phyloP scores from a whole-genome alignment of 176 grass and related monocot species.

The Oryza meyeriana region DNA sequence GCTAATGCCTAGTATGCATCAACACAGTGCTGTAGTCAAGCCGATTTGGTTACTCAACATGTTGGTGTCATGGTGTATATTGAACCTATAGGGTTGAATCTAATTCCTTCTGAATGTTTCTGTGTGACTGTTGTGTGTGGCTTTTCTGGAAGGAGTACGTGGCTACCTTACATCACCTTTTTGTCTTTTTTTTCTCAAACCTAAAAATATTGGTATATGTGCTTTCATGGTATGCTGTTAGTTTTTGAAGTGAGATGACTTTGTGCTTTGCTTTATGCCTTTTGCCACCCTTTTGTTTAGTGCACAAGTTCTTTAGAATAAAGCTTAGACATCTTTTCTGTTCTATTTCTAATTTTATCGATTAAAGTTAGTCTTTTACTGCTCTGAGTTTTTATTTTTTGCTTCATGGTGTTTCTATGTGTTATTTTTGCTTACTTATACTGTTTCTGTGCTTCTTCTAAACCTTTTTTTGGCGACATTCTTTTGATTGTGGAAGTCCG shows the following conservation, averaged over 20 bases:
- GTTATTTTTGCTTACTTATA: background rate
- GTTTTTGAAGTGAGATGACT: background rate
- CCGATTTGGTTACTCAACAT: background rate
- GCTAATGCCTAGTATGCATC: background rate
- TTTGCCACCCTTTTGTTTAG: background rate
- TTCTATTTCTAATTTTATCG: background rate
- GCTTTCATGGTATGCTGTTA: background rate
- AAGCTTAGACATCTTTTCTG: background rate
- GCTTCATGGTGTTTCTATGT: background rate
- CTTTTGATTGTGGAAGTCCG: background rate
- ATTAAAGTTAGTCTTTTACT: slow-evolving; percentile 14
- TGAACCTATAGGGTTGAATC: background rate
- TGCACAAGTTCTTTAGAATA: slow-evolving; percentile 15
- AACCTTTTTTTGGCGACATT: background rate
- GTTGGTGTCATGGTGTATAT: background rate
- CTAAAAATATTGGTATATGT: background rate
- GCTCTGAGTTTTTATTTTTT: background rate
- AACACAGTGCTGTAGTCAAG: background rate
- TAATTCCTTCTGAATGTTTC: slow-evolving; percentile 2
- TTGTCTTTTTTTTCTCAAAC: background rate
- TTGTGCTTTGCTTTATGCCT: background rate
- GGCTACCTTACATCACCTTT: background rate
- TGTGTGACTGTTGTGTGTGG: background rate
- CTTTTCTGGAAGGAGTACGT: background rate
- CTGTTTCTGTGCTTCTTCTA: background rate